These are phyloP conservation scores for Fusarium sp. DNA, from an alignment of 2,329 filamentous ascomycete species.

Conservation along the genomic window DNA sequence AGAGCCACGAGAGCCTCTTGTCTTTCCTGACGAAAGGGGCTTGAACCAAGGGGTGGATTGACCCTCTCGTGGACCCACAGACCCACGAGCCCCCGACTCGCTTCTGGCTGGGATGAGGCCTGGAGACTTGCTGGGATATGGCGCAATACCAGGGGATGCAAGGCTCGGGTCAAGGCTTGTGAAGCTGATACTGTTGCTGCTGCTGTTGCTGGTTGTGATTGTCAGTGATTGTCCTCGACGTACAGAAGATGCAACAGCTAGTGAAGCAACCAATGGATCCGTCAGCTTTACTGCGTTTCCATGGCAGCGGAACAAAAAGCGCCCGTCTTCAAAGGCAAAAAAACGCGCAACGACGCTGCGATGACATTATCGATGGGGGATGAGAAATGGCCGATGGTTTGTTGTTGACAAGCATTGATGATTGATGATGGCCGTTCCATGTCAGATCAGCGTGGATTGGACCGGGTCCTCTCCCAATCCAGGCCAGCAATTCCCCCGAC, in stretches of 20 bases:
- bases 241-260: conserved; percentile 12
- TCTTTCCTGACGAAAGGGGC: conserved; percentile 36
- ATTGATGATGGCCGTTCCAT: conserved; percentile 16
- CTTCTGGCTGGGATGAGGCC: conserved; percentile 35
- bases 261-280: conserved; percentile 1
- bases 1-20: conserved; percentile 35
- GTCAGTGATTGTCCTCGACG: conserved; percentile 26
- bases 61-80: conserved; percentile 36
- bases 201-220: conserved; percentile 23
- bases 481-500: conserved; percentile 3
- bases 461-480: conserved; percentile 22
- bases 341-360: neutral
- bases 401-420: conserved; percentile 24
- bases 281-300: conserved; percentile 1
- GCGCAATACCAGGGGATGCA: conserved; percentile 42
- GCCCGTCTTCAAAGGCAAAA: neutral
- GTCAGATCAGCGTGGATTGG: conserved; percentile 34
- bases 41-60: conserved; percentile 29
- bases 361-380: conserved; percentile 11
- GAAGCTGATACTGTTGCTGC: neutral
- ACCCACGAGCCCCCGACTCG: conserved; percentile 23
- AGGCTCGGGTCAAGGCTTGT: conserved; percentile 36
- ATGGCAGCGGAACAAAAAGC: conserved; percentile 8
- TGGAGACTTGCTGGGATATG: conserved; percentile 37
- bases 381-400: conserved; percentile 4